phyloP scores from a whole-genome alignment of 768 basidiomycete genomes.

The Pleurotus ostreatus region DNA sequence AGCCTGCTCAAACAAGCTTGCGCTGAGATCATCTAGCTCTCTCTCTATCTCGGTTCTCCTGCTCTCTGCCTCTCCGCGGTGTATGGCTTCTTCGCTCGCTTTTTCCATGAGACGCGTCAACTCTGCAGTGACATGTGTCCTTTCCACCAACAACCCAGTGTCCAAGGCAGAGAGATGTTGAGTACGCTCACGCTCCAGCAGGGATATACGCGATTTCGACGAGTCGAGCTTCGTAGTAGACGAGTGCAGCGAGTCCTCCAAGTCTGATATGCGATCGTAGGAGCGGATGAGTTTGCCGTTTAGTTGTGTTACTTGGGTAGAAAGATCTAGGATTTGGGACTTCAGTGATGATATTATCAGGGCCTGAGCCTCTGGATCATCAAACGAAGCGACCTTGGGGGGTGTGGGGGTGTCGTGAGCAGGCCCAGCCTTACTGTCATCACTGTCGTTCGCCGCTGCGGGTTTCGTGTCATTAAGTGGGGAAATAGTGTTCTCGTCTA shows the following conservation, averaged over 20 bases:
- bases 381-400: slow-evolving; percentile 8
- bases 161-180: slow-evolving; percentile 89
- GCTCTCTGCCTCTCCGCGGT: slow-evolving; percentile 85
- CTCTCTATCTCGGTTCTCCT: slow-evolving; percentile 83
- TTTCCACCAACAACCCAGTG: slow-evolving; percentile 89
- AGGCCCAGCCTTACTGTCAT: slow-evolving; percentile 2
- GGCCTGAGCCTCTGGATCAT: slow-evolving; percentile 67
- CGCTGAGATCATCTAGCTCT: slow-evolving; percentile 93
- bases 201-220: slow-evolving; percentile 63
- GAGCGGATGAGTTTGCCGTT: slow-evolving; percentile 91
- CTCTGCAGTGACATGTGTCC: slow-evolving; percentile 84
- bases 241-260: slow-evolving; percentile 86
- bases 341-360: slow-evolving; percentile 81
- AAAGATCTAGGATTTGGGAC: slow-evolving; percentile 78
- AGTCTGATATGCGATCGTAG: slow-evolving; percentile 87
- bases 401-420: neutral
- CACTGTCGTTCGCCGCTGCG: neutral
- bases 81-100: slow-evolving; percentile 91
- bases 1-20: slow-evolving; percentile 84
- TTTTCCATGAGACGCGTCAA: slow-evolving; percentile 91
- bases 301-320: slow-evolving; percentile 85
- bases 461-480: neutral
- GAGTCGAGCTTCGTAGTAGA: slow-evolving; percentile 53
- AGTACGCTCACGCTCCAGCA: slow-evolving; percentile 80
- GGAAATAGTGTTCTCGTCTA: neutral